Evolutionary conservation across 1,284 basidiomycete species (phyloP).

Genomic region (Apiotrichum gracile): DNA sequence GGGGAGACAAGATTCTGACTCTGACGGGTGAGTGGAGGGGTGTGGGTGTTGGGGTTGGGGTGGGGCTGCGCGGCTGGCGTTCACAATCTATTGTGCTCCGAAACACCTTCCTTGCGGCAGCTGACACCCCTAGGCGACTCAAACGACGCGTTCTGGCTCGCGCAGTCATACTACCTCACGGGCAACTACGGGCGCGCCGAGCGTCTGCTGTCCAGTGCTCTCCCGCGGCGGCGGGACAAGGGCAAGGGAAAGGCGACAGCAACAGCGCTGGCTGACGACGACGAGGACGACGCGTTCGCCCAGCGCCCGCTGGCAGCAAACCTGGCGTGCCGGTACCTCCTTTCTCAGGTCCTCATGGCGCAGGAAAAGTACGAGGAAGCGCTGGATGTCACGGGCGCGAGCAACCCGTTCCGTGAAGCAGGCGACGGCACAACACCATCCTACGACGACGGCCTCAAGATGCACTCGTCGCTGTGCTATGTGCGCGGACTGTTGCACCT

Average conservation of each 20-base stretch:
- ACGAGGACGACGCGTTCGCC: constrained; percentile 1
- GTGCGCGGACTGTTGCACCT: constrained; percentile 89
- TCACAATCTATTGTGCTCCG: too few relatives aligned
- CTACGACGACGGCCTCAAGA: constrained; percentile 73
- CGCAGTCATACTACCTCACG: constrained; percentile 92
- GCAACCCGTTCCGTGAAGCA: constrained; percentile 66
- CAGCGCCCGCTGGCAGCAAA: constrained; percentile 73
- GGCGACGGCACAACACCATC: neutral
- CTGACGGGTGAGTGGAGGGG: constrained; percentile 74
- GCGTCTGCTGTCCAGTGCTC: constrained; percentile 73
- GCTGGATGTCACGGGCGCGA: constrained; percentile 85
- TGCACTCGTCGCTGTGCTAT: constrained; percentile 92
- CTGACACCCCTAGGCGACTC: constrained; percentile 60
- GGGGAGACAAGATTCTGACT: constrained; percentile 92
- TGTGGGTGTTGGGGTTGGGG: too few relatives aligned
- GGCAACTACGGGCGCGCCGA: constrained; percentile 93
- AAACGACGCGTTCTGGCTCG: constrained; percentile 98
- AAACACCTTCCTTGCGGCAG: too few relatives aligned
- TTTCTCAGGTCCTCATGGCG: constrained; percentile 87
- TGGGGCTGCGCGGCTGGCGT: too few relatives aligned
- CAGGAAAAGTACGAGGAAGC: constrained; percentile 92
- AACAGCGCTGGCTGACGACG: constrained; percentile 3
- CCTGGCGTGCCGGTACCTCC: constrained; percentile 85
- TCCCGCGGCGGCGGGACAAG: constrained; percentile 26
- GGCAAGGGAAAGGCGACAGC: constrained; percentile 16